Evolutionary conservation across 2,329 filamentous ascomycete species (phyloP).

Genomic region (Colletotrichum endophyticum): DNA sequence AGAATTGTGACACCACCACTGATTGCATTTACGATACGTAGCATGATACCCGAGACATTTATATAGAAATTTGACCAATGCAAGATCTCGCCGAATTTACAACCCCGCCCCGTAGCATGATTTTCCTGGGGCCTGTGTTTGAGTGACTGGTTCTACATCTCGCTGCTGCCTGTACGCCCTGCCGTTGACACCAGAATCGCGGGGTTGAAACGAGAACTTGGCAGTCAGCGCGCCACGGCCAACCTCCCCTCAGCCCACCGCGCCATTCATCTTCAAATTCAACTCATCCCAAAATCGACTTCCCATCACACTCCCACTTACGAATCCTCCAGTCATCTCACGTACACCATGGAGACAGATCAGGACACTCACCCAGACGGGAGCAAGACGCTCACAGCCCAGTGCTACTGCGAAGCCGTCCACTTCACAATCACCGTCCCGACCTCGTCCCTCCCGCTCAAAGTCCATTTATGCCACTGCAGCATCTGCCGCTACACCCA

Average conservation of each 20-base stretch:
- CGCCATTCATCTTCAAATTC: neutral
- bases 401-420: constrained; percentile 49
- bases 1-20: neutral
- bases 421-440: constrained; percentile 47
- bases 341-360: neutral
- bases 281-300: neutral
- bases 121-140: neutral
- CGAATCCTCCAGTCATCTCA: neutral
- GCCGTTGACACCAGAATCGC: neutral
- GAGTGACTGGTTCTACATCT: neutral
- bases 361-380: neutral
- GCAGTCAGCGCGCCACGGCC: neutral
- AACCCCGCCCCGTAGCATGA: neutral
- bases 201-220: neutral
- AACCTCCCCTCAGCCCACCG: neutral
- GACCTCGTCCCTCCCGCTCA: constrained; percentile 40
- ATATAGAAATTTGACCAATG: neutral
- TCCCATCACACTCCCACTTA: neutral
- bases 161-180: neutral
- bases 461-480: constrained; percentile 50
- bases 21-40: neutral
- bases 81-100: neutral
- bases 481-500: constrained; percentile 47
- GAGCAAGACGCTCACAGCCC: constrained; percentile 44
- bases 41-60: neutral